phyloP scores from a whole-genome alignment of 805 yeast species.

The Pichia kluyveri region DNA sequence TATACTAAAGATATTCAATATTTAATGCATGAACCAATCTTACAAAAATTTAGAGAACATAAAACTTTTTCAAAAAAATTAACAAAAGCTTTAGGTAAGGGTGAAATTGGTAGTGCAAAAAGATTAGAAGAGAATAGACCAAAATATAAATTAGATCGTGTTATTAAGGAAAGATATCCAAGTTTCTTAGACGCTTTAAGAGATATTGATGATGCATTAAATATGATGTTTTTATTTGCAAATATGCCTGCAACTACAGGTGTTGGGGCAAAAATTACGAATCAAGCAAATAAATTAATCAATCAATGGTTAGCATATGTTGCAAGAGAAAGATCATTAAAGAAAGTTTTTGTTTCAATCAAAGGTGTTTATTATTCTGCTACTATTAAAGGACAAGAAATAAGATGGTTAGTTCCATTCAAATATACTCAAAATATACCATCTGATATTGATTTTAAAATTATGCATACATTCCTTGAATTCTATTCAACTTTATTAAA shows the following conservation, averaged over 20 bases:
- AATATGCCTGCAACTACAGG: conserved; percentile 90
- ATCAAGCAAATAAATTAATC: conserved; percentile 77
- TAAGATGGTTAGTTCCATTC: conserved; percentile 95
- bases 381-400: conserved; percentile 78
- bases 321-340: conserved; percentile 71
- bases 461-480: conserved; percentile 94
- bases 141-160: conserved; percentile 76
- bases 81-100: conserved; percentile 82
- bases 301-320: conserved; percentile 95
- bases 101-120: conserved; percentile 85
- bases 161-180: conserved; percentile 93
- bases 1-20: conserved; percentile 92
- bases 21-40: conserved; percentile 88
- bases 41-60: conserved; percentile 88
- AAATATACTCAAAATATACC: conserved; percentile 96
- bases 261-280: conserved; percentile 72
- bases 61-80: conserved; percentile 89
- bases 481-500: conserved; percentile 89
- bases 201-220: conserved; percentile 90
- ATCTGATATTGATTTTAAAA: conserved; percentile 86
- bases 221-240: conserved; percentile 89
- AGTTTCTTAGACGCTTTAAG: conserved; percentile 85
- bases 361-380: conserved; percentile 97
- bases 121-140: conserved; percentile 75
- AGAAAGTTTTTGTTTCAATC: conserved; percentile 90